A percentile compares a stretch with the other conserved stretches of the same genome.
Conservation (phyloP, 2,329 filamentous ascomycete species). For the Aspergillus awamori region DNA sequence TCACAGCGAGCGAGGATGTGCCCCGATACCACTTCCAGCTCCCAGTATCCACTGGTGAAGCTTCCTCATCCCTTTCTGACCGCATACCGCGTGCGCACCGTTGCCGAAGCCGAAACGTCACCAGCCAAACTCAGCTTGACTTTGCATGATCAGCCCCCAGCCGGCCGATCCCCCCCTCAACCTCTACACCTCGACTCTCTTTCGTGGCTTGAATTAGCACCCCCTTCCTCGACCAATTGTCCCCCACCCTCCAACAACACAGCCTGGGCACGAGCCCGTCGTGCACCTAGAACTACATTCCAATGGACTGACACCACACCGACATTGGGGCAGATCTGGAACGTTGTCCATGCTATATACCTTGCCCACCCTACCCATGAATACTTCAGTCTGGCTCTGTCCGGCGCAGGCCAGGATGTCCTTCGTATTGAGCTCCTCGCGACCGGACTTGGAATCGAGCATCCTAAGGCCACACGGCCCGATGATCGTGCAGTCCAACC, state of each 20-base stretch:
- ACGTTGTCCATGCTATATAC: slow-evolving; percentile 40
- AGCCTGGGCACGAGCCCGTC: slow-evolving; percentile 40
- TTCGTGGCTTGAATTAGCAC: slow-evolving; percentile 42
- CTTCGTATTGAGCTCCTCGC: slow-evolving; percentile 46
- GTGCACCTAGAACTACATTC: slow-evolving; percentile 36
- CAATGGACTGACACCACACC: slow-evolving; percentile 35
- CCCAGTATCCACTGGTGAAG: slow-evolving; percentile 40
- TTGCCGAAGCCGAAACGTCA: slow-evolving; percentile 30
- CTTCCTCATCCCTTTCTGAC: slow-evolving; percentile 53
- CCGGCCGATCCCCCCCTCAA: slow-evolving; percentile 38
- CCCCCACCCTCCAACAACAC: slow-evolving; percentile 41
- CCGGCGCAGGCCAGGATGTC: slow-evolving; percentile 40
- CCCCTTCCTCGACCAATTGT: slow-evolving; percentile 27
- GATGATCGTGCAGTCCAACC: slow-evolving; percentile 25
- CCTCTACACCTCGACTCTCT: slow-evolving; percentile 44
- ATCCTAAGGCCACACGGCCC: slow-evolving; percentile 26
- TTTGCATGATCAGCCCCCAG: background rate
- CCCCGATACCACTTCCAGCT: slow-evolving; percentile 25
- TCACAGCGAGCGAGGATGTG: background rate
- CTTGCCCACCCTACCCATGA: slow-evolving; percentile 38
- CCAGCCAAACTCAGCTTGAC: background rate
- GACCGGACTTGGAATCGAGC: slow-evolving; percentile 32
- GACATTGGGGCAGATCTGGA: slow-evolving; percentile 44
- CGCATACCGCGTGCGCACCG: slow-evolving; percentile 42
- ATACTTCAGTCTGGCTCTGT: slow-evolving; percentile 37